Conservation (phyloP, 108 stramenopile genomes). For the Pseudonitzschia multistriata region DNA sequence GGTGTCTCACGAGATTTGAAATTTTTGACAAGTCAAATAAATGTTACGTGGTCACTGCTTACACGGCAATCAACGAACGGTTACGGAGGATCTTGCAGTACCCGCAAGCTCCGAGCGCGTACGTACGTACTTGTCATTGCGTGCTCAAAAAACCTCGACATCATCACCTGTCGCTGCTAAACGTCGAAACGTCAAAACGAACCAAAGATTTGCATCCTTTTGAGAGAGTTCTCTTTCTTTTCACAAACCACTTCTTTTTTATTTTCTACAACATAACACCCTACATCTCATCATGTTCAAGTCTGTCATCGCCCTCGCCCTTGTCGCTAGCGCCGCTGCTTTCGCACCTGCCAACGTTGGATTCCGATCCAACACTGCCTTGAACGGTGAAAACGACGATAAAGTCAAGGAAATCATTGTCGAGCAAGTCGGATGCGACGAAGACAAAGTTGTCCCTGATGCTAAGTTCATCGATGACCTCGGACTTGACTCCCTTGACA, state of each 20-base stretch:
- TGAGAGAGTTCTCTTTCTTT: neutral
- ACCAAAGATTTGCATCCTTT: neutral
- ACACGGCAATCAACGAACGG: constrained; percentile 6
- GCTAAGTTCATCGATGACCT: constrained; percentile 95
- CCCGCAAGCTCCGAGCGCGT: neutral
- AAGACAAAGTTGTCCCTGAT: constrained; percentile 54
- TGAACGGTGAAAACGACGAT: constrained; percentile 46
- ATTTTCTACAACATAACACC: neutral
- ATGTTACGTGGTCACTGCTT: constrained; percentile 1
- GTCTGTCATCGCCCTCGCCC: constrained; percentile 59
- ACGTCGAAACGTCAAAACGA: neutral
- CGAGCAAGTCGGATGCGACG: constrained; percentile 55
- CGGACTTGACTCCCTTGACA: constrained; percentile 95
- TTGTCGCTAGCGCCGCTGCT: constrained; percentile 72
- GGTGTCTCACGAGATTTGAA: no score
- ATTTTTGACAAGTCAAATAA: no score
- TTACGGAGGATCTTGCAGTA: neutral
- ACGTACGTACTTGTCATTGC: constrained; percentile 5
- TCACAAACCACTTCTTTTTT: neutral
- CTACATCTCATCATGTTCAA: constrained; percentile 58
- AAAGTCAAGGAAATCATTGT: constrained; percentile 54
- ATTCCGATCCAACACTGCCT: constrained; percentile 35
- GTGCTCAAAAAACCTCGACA: neutral
- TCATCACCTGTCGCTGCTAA: neutral
- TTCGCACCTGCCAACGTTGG: constrained; percentile 59